Conservation (phyloP, 78 protist species). For the Bodo saltans region DNA sequence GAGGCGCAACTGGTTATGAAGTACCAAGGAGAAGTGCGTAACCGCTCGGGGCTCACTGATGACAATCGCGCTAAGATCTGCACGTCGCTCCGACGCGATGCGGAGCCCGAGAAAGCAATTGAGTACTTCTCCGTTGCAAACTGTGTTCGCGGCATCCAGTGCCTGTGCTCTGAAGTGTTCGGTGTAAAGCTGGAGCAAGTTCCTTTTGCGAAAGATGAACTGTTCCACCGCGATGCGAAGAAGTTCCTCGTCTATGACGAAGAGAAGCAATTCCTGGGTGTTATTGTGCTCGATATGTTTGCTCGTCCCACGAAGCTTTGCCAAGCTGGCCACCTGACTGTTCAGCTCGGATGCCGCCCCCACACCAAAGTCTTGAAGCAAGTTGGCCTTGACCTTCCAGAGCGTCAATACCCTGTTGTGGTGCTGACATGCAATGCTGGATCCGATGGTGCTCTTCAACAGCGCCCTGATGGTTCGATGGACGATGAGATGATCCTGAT, state of each 20-base stretch:
- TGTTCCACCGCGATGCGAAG: background rate
- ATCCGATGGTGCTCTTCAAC: background rate
- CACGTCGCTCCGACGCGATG: background rate
- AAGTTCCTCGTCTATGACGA: conserved; percentile 8
- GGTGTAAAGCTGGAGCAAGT: conserved; percentile 12
- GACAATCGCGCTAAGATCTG: background rate
- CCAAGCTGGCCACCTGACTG: conserved; percentile 16
- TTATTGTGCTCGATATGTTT: conserved; percentile 4
- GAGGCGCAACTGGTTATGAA: background rate
- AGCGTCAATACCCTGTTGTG: conserved; percentile 14
- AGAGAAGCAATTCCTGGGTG: background rate
- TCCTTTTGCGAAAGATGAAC: background rate
- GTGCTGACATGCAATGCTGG: conserved; percentile 17
- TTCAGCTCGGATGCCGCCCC: conserved; percentile 7
- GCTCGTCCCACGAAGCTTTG: background rate
- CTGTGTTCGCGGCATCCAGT: conserved; percentile 12
- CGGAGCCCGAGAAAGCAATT: background rate
- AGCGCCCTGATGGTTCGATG: background rate
- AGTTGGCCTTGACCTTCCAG: conserved; percentile 17
- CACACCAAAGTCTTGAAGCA: background rate
- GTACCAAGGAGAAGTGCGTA: background rate
- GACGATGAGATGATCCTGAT: background rate
- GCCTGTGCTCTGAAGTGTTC: conserved; percentile 2
- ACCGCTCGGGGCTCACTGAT: background rate
- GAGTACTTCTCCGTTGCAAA: conserved; percentile 24